phyloP scores from a whole-genome alignment of 2,329 filamentous ascomycete species.

The Stemphylium lycopersici region DNA sequence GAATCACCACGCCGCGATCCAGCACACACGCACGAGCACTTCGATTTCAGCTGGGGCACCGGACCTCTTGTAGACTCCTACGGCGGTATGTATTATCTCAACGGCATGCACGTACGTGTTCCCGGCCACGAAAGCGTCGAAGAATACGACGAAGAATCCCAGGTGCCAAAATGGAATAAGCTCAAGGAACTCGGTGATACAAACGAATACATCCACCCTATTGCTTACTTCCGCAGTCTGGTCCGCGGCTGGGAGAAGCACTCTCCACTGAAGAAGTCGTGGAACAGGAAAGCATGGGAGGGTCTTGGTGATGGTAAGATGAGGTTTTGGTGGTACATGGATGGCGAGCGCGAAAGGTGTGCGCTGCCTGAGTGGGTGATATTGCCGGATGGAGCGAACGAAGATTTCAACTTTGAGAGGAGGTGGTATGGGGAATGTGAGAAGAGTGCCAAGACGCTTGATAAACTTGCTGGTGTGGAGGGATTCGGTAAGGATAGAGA shows the following conservation, averaged over 20 bases:
- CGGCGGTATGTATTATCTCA: conserved; percentile 51
- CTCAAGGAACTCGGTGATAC: conserved; percentile 51
- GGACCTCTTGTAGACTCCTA: conserved; percentile 52
- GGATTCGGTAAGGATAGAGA: conserved; percentile 24
- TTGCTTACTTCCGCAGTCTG: conserved; percentile 37
- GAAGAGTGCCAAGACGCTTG: conserved; percentile 20
- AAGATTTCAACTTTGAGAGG: conserved; percentile 38
- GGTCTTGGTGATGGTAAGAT: conserved; percentile 18
- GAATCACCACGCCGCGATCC: conserved; percentile 24
- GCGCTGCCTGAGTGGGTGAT: conserved; percentile 42
- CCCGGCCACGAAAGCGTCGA: conserved; percentile 54
- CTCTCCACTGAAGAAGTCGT: conserved; percentile 28
- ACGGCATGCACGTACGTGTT: conserved; percentile 50
- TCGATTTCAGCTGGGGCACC: conserved; percentile 55
- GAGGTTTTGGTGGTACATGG: conserved; percentile 39
- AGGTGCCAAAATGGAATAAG: conserved; percentile 45
- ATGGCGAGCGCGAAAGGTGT: conserved; percentile 15
- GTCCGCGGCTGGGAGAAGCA: conserved; percentile 33
- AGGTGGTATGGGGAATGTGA: conserved; percentile 38
- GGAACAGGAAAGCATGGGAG: conserved; percentile 27
- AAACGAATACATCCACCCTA: conserved; percentile 59
- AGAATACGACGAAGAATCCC: conserved; percentile 35
- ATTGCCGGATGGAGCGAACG: conserved; percentile 19
- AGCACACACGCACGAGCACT: conserved; percentile 45
- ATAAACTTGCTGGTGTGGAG: conserved; percentile 15